Conservation (phyloP, 331 rosid species). For the Malus hybrid region DNA sequence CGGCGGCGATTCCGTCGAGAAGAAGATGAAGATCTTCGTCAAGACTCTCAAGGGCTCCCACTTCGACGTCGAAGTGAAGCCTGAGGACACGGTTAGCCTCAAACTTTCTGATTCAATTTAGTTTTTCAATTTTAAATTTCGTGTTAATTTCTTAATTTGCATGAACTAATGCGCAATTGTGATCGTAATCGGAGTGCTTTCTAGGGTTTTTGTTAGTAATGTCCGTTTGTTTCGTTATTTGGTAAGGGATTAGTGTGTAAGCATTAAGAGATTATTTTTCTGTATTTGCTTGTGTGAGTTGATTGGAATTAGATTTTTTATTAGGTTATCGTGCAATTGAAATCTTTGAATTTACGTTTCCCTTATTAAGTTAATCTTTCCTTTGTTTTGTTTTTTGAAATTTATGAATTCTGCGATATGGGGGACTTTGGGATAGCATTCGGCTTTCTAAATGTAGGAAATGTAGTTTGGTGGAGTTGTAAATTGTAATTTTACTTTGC, state of each 20-base stretch:
- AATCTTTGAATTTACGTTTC: background rate
- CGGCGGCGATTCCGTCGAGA: conserved; percentile 17
- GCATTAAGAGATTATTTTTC: background rate
- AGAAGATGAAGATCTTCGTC: conserved; percentile 75
- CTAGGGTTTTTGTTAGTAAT: background rate
- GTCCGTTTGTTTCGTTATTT: background rate
- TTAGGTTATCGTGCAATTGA: background rate
- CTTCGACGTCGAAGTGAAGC: conserved; percentile 82
- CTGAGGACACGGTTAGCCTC: conserved; percentile 52
- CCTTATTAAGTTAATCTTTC: background rate
- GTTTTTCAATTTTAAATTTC: background rate
- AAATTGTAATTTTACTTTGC: background rate
- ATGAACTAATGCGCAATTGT: background rate
- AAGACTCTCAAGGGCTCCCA: conserved; percentile 84
- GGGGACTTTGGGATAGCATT: background rate
- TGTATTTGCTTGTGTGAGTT: background rate
- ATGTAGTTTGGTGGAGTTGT: background rate
- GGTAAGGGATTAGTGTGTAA: conserved; percentile 20
- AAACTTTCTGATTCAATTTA: background rate
- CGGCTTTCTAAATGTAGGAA: background rate
- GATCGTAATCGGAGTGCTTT: background rate
- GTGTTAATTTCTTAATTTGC: background rate
- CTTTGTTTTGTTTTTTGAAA: background rate
- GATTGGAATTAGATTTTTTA: background rate
- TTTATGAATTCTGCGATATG: background rate